phyloP scores from a whole-genome alignment of 129 eudicot genomes.

The Silybum marianum region DNA sequence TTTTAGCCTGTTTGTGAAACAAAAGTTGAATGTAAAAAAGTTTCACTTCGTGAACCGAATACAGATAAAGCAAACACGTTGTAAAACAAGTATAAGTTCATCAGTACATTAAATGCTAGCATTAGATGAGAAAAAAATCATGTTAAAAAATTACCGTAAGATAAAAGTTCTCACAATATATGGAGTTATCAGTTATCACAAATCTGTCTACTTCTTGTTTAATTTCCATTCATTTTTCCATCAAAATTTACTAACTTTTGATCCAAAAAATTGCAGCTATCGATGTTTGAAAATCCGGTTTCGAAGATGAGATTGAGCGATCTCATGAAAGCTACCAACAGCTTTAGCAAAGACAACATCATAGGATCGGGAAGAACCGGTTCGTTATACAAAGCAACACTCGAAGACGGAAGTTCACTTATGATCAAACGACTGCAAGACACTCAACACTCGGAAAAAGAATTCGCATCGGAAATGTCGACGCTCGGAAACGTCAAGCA shows the following conservation, averaged over 20 bases:
- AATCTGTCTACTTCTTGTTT: neutral
- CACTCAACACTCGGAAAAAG: slow-evolving; percentile 80
- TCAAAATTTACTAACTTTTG: neutral
- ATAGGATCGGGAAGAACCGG: slow-evolving; percentile 80
- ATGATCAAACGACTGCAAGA: slow-evolving; percentile 83
- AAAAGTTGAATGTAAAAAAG: too few relatives aligned
- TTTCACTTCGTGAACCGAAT: too few relatives aligned
- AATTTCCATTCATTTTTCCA: neutral
- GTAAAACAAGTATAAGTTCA: too few relatives aligned
- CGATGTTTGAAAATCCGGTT: slow-evolving; percentile 76
- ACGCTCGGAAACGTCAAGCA: slow-evolving; percentile 73
- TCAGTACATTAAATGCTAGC: too few relatives aligned
- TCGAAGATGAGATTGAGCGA: slow-evolving; percentile 88
- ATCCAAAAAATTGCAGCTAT: slow-evolving; percentile 56
- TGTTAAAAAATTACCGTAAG: too few relatives aligned
- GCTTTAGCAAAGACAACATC: slow-evolving; percentile 78
- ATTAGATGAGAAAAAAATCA: too few relatives aligned
- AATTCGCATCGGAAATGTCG: slow-evolving; percentile 80
- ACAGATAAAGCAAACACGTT: too few relatives aligned
- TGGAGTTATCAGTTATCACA: neutral
- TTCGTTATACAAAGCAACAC: slow-evolving; percentile 68
- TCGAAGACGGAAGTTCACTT: slow-evolving; percentile 71
- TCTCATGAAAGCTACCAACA: slow-evolving; percentile 89
- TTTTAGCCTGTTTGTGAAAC: too few relatives aligned
- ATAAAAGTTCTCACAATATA: too few relatives aligned